Conservation (phyloP, 1,284 basidiomycete species). For the Ganoderma meredithae region DNA sequence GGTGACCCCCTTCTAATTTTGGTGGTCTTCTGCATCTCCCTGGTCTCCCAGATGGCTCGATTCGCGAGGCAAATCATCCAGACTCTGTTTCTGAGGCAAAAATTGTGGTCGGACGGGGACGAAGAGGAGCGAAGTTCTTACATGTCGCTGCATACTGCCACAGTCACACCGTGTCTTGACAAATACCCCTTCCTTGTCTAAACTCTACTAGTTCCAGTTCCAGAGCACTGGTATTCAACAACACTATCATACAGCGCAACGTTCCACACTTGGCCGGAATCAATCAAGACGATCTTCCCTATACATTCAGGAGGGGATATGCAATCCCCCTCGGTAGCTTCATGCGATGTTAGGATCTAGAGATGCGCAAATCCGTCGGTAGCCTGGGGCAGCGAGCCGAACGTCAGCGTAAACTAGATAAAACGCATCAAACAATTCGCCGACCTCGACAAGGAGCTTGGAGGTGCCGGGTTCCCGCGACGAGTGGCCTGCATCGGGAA, state of each 20-base stretch:
- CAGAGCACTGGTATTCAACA: conserved; percentile 5
- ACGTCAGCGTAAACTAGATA: conserved; percentile 12
- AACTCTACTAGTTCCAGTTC: background rate
- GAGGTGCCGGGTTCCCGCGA: conserved; percentile 81
- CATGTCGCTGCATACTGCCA: background rate
- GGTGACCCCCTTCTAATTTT: background rate
- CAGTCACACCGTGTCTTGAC: background rate
- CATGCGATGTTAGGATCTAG: conserved; percentile 17
- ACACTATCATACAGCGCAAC: conserved; percentile 1
- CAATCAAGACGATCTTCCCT: background rate
- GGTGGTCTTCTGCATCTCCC: background rate
- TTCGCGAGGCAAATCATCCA: background rate
- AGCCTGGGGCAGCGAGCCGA: conserved; percentile 29
- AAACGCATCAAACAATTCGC: conserved; percentile 20
- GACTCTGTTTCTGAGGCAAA: background rate
- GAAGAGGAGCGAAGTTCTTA: background rate
- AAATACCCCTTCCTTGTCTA: background rate
- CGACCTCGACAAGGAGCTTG: conserved; percentile 77
- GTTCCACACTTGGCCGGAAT: background rate
- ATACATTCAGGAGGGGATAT: background rate
- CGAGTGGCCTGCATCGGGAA: conserved; percentile 93
- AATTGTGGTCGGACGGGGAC: background rate
- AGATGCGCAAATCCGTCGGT: conserved; percentile 41
- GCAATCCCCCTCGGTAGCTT: background rate
- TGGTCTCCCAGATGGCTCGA: background rate